A percentile compares a stretch with the other conserved stretches of the same genome.
These are phyloP conservation scores for Spathaspora sp. DNA, from an alignment of 805 yeast genomes.

Conservation along the genomic window DNA sequence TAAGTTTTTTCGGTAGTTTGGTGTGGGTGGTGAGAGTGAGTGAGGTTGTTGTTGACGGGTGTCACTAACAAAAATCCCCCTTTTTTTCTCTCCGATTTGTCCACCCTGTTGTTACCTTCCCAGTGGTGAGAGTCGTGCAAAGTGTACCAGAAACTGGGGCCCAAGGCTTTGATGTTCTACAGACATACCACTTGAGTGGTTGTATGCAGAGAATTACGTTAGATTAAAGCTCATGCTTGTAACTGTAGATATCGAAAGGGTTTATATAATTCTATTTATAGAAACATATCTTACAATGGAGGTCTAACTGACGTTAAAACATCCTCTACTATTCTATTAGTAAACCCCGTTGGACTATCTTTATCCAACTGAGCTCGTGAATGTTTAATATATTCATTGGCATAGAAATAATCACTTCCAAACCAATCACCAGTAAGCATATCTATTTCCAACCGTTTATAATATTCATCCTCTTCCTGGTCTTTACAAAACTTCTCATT, in stretches of 20 bases:
- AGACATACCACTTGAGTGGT: not conserved
- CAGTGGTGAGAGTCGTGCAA: not conserved
- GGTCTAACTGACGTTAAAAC: constrained; percentile 30
- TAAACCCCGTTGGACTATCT: constrained; percentile 28
- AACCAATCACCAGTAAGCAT: constrained; percentile 43
- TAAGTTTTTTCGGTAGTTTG: not conserved
- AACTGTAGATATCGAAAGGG: too few relatives aligned
- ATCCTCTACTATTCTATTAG: constrained; percentile 36
- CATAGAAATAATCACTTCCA: constrained; percentile 37
- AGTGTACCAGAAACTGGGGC: not conserved
- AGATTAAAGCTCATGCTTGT: too few relatives aligned
- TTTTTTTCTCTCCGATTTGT: not conserved
- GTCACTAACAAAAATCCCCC: not conserved
- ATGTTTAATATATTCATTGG: constrained; percentile 21
- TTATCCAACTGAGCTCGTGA: constrained; percentile 16
- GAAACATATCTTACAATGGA: constrained; percentile 25
- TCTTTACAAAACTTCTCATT: constrained; percentile 13
- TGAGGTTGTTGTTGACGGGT: not conserved
- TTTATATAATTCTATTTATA: not conserved
- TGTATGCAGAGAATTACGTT: too few relatives aligned
- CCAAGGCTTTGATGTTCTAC: not conserved
- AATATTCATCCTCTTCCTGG: constrained; percentile 9
- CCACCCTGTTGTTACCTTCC: not conserved
- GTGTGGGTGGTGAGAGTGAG: not conserved
- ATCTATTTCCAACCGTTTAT: constrained; percentile 22